Conservation (phyloP, 257 asterid species). For the Nicotiana knightiana region DNA sequence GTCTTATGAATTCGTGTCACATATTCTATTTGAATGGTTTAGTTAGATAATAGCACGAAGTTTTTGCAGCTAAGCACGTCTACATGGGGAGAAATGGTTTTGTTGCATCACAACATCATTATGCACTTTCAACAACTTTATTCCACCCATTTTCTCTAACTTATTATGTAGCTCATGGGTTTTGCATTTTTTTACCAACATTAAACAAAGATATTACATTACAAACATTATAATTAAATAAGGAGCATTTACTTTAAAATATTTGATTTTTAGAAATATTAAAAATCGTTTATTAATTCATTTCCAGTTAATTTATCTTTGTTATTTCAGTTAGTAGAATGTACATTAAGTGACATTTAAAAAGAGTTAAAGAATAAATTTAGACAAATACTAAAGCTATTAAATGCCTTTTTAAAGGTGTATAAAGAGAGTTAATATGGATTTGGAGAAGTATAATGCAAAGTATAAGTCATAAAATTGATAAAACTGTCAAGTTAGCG, state of each 20-base stretch:
- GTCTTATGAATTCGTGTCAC: background rate
- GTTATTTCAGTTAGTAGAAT: background rate
- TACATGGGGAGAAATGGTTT: conserved; percentile 15
- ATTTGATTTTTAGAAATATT: too few relatives aligned
- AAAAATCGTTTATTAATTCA: too few relatives aligned
- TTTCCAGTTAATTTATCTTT: background rate
- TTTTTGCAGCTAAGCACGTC: conserved; percentile 5
- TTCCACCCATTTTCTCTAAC: conserved; percentile 15
- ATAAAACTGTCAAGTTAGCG: too few relatives aligned
- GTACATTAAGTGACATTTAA: background rate
- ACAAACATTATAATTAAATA: background rate
- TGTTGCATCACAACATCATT: conserved; percentile 33
- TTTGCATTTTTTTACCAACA: conserved; percentile 25
- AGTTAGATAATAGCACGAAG: conserved; percentile 4
- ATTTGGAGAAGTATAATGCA: background rate
- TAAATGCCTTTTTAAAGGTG: background rate
- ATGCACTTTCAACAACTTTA: conserved; percentile 41
- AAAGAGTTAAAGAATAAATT: background rate
- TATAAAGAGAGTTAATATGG: background rate
- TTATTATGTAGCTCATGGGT: conserved; percentile 29
- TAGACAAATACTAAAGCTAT: background rate
- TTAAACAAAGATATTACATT: background rate
- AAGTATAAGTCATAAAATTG: background rate
- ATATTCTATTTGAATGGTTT: conserved; percentile 2
- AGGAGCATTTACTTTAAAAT: background rate